Conservation (phyloP, 2,329 filamentous ascomycete genomes). For the Pochonia chlamydosporia region DNA sequence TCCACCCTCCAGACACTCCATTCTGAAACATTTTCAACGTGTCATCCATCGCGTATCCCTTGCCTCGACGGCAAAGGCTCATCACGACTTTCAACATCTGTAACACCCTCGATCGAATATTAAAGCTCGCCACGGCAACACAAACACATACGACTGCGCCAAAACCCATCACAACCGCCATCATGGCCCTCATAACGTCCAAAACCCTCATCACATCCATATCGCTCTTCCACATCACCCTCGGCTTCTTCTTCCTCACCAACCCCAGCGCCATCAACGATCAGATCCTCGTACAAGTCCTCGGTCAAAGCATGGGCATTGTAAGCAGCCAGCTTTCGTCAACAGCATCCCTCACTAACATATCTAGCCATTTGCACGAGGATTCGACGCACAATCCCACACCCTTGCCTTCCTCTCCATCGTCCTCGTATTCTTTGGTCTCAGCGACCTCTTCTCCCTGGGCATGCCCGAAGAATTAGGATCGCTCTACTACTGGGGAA, state of each 20-base stretch:
- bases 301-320: constrained; percentile 79
- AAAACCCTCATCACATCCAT: constrained; percentile 76
- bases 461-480: constrained; percentile 63
- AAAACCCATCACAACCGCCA: constrained; percentile 16
- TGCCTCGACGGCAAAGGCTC: too few species aligned
- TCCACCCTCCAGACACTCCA: too few species aligned
- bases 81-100: neutral
- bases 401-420: constrained; percentile 68
- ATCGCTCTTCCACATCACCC: constrained; percentile 76
- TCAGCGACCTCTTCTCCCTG: constrained; percentile 60
- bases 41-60: too few species aligned
- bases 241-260: constrained; percentile 78
- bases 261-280: constrained; percentile 67
- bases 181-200: constrained; percentile 76
- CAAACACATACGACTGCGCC: neutral
- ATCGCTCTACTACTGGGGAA: constrained; percentile 58
- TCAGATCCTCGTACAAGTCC: constrained; percentile 72
- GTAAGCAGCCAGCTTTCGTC: constrained; percentile 38
- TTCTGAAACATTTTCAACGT: too few species aligned
- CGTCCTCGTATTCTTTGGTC: constrained; percentile 54
- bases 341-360: neutral
- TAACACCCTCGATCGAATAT: neutral
- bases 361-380: constrained; percentile 56
- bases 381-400: constrained; percentile 64
- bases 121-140: neutral